Base-by-base conservation (phyloP, 2,329 filamentous ascomycete genomes). In the Harringtonia aguacate region DNA sequence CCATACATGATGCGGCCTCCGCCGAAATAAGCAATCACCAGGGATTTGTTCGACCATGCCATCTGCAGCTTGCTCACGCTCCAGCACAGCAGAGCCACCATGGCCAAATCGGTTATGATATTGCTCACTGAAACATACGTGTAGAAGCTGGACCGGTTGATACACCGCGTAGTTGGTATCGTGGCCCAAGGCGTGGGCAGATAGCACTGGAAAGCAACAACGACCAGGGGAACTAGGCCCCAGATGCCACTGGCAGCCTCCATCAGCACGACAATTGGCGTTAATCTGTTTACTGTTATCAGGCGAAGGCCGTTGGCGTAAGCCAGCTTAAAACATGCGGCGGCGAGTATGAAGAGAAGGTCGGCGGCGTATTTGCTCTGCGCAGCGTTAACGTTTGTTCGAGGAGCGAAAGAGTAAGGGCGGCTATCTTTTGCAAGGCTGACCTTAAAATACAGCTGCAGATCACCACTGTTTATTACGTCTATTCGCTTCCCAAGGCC, bases 341-440 rank as follows among this genome's bases (percentile, higher is more conserved):
- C 8, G 1, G 42, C 18, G 36, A 44, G 36, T 4, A 44, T 17
- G 13, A 44, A 39, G 6, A 44, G 18, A 8, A 44, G 5, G 14
- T 44, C 42, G 20, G 42, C 42, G 2, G 36, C 30, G 33, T 44
- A 44, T 39, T 44, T 20, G 22, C 42, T 44, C 42, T 44, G 36
- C 12, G 4, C 8, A 4, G n/a, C 20, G 34, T 30, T n/a, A 38
- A 8, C 3, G 15, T 14, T 15, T 13, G 21, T 12, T 27, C n/a
- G n/a, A 21, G 17, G 15, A 10, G 27, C 15, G n/a, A 5, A n/a
- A 14, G 9, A 33, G 31, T 2, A 9, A 27, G 22, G 7, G 22
- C 18, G 14, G 17, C 13, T 10, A 17, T 3, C 12, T 13, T 17
- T 18, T 2, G 13, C 8, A 4, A 9, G n/a, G 20, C 41, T 5